A percentile compares a stretch with the other conserved stretches of the same genome.
Conservation (phyloP, 169 alveolate species). For the Plasmodium inui region DNA sequence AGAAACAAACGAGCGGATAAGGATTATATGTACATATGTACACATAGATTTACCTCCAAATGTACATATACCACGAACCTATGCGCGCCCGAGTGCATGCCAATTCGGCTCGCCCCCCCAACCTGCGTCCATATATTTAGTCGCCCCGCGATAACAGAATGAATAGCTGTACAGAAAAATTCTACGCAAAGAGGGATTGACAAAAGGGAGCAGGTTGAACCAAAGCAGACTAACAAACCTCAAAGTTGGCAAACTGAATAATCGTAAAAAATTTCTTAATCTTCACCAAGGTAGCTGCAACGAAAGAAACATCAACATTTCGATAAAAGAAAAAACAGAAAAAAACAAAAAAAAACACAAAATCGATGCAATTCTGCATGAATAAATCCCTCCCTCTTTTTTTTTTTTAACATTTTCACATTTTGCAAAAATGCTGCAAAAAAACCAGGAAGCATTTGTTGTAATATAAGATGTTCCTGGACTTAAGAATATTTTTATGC, state of each 20-base stretch:
- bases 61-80: neutral
- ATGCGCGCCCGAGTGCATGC: neutral
- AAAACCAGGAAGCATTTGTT: neutral
- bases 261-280: no score
- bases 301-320: neutral
- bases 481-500: neutral
- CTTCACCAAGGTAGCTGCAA: neutral
- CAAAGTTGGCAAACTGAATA: neutral
- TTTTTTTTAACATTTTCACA: neutral
- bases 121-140: neutral
- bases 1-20: neutral
- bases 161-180: neutral
- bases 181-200: neutral
- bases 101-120: neutral
- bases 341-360: neutral
- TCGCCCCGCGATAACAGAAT: neutral
- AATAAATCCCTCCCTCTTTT: neutral
- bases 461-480: neutral
- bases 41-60: neutral
- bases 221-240: neutral
- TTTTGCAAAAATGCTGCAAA: neutral
- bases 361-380: conserved; percentile 3
- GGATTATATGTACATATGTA: neutral
- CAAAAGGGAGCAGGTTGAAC: neutral
- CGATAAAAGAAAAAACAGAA: neutral